Conservation (phyloP, 75 land plant genomes). For the Sequoia sempervirens region DNA sequence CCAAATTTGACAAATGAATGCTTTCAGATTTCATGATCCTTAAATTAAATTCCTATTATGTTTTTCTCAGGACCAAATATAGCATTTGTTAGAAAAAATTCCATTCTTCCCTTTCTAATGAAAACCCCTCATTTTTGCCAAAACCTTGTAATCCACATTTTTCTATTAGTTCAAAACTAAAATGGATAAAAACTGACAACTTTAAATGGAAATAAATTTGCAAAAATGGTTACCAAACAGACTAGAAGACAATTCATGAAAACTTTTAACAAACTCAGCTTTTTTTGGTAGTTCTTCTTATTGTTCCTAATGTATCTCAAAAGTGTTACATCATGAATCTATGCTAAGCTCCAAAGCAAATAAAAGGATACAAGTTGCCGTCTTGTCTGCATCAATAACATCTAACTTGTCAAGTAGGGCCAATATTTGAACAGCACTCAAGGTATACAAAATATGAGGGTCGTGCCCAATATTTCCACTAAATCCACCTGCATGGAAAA, state of each 20-base stretch:
- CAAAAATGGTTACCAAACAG: neutral
- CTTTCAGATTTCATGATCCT: neutral
- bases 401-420: slow-evolving; percentile 75
- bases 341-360: neutral
- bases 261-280: neutral
- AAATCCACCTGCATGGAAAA: slow-evolving; percentile 72
- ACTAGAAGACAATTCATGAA: neutral
- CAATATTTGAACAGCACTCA: slow-evolving; percentile 93
- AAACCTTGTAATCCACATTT: neutral
- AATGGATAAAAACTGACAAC: neutral
- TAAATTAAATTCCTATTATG: neutral
- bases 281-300: neutral
- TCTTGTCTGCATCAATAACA: slow-evolving; percentile 72
- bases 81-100: neutral
- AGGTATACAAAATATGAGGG: slow-evolving; percentile 84
- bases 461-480: slow-evolving; percentile 91
- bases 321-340: neutral
- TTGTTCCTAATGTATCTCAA: neutral
- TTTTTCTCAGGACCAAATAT: neutral
- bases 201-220: neutral
- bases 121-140: neutral
- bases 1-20: neutral
- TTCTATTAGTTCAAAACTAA: neutral
- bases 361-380: slow-evolving; percentile 75
- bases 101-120: neutral